phyloP scores from a whole-genome alignment of 1,139 yeast genomes.

The Lodderomyces orthopsilosis region DNA sequence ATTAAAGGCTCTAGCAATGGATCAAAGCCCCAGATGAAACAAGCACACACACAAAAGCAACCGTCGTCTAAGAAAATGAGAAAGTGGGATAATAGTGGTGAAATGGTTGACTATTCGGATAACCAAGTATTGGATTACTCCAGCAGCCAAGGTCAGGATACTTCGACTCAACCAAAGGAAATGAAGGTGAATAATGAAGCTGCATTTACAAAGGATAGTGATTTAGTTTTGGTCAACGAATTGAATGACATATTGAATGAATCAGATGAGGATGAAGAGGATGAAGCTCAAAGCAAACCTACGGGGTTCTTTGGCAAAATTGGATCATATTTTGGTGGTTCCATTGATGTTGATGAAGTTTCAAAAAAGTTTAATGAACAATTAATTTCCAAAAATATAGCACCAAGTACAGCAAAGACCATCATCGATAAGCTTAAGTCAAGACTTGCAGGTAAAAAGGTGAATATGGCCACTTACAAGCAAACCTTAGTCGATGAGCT shows the following conservation, averaged over 20 bases:
- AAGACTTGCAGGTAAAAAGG: conserved; percentile 29
- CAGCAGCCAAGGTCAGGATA: conserved; percentile 14
- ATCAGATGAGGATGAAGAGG: conserved; percentile 30
- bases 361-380: conserved; percentile 45
- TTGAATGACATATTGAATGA: conserved; percentile 40
- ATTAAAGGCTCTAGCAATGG: conserved; percentile 19
- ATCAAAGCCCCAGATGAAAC: conserved; percentile 10
- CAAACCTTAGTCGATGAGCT: conserved; percentile 72
- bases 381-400: conserved; percentile 42
- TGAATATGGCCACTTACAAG: conserved; percentile 35
- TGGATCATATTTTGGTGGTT: conserved; percentile 39
- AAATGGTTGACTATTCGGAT: conserved; percentile 27
- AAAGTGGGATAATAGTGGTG: conserved; percentile 46
- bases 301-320: conserved; percentile 36
- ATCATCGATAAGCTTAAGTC: conserved; percentile 38
- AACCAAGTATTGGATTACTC: conserved; percentile 37
- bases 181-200: conserved; percentile 25
- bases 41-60: conserved; percentile 3
- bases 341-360: conserved; percentile 36
- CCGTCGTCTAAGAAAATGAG: conserved; percentile 37
- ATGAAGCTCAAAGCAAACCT: conserved; percentile 14
- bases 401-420: conserved; percentile 38
- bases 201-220: conserved; percentile 39
- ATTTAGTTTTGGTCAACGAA: conserved; percentile 43
- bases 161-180: conserved; percentile 40